Evolutionary conservation across 2,329 filamentous ascomycete species (phyloP), one percentile per base, ranked within the genome.

Genomic region (Botrytis aclada): DNA sequence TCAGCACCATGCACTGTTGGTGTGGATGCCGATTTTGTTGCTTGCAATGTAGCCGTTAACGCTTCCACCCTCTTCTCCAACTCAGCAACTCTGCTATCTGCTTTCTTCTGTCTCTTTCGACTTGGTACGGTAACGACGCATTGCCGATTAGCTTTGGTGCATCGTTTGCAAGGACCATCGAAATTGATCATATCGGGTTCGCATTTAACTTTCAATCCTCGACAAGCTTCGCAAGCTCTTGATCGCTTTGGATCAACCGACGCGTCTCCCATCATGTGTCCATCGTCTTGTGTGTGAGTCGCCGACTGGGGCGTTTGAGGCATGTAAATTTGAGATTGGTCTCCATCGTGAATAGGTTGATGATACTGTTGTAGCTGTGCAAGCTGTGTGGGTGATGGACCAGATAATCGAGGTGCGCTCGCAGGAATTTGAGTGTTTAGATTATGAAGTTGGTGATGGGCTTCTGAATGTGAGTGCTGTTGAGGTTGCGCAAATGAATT

Each of bases 81-180:
- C 74, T 84, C 83, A 54, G 83, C 82, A 6, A 85, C 83, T 39
- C 83, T 76, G 54, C 82, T 84, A 69, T 85, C 83, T 12, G 83
- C 84, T 74, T 84, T 81, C 77, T 84, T 84, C 67, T 83, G 81
- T 73, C 83, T 81, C 76, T 83, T 84, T 32, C 83, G 81, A 79
- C 81, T 83, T 29, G 83, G 78, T 8, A 79, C 79, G 56, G 82
- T 83, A 70, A 83, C 81, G 34, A 83, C 76, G 67, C 83, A 85
- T 67, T 79, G 77, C 18, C 82, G 78, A 54, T 81, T 81, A 9
- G 82, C 79, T 74, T 83, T 82, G 22, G 79, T 78, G 73, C 83
- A 85, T 79, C 83, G 77, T 67, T 82, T 81, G 74, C 83, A 85
- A 41, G 78, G 79, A 29, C 77, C 78, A 71, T 80, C 79, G 32